Evolutionary conservation across 2,329 filamentous ascomycete genomes (phyloP), one percentile per base, ranked within the genome.

Genomic region (Fusarium luffae): DNA sequence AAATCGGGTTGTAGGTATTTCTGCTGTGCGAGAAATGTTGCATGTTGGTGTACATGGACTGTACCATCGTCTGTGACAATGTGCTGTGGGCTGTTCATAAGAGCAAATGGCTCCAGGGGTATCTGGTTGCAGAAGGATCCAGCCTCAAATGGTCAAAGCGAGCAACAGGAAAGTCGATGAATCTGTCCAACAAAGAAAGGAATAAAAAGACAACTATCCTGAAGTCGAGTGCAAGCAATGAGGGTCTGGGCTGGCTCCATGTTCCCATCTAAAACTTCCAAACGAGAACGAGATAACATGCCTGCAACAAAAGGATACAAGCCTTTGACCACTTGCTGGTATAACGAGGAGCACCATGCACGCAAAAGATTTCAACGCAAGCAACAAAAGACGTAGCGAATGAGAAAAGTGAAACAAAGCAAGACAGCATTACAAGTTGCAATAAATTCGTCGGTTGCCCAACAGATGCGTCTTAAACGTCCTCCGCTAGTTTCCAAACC

Each of bases 401-500:
- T 43, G 44, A 56, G 41, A 44, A 37, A 61, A 60, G 48, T 52
- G 49, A 73, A 63, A 70, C 34, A 28, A 56, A 49, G 49, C 37
- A 59, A 56, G 52, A 43, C 56, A 46, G 44, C 59, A 61, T 63
- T 55, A 66, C 63, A 44, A 65, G 49, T 54, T 51, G 49, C 46
- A 55, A 71, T 58, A 58, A 63, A 68, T 47, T 54, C 62, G 70
- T 75, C 66, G 64, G 74, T 75, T 57, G 74, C 74, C 74, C 66
- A 68, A 75, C 69, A 62, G 59, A 75, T 75, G 74, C 66, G 74
- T 75, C 73, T 75, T 74, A 67, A 68, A 63, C 55, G 56, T 66
- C 60, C 71, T 71, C 67, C 56, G 51, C 71, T 63, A 64, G 61
- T 62, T 59, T 59, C 66, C 68, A 52, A 71, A 55, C 47, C 43